Conservation (phyloP, 2,329 filamentous ascomycete species). For the Fonsecaea monophora region DNA sequence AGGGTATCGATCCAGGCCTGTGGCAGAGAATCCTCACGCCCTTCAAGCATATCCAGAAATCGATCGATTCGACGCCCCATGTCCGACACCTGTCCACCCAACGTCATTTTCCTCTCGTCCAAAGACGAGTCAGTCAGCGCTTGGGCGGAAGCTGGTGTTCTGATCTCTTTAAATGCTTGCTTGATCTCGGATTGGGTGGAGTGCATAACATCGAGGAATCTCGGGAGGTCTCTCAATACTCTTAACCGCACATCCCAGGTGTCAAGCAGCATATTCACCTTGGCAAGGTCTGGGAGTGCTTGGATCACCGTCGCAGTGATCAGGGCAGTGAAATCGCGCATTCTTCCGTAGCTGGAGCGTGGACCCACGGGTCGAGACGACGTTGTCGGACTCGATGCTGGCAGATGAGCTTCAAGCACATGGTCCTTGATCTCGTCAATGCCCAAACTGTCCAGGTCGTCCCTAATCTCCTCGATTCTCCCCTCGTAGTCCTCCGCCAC, state of each 20-base stretch:
- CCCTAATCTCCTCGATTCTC: conserved; percentile 74
- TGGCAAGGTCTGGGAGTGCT: conserved; percentile 79
- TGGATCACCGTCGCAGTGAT: conserved; percentile 92
- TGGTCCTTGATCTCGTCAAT: conserved; percentile 84
- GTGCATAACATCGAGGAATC: conserved; percentile 69
- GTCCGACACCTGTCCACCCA: conserved; percentile 72
- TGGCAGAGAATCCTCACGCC: conserved; percentile 80
- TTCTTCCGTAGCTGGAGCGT: conserved; percentile 64
- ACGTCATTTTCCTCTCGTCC: conserved; percentile 56
- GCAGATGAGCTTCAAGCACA: conserved; percentile 76
- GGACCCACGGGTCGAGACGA: conserved; percentile 49
- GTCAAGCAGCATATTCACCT: conserved; percentile 73
- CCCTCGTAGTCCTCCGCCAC: conserved; percentile 73
- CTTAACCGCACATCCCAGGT: conserved; percentile 78
- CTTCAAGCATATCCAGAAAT: conserved; percentile 87
- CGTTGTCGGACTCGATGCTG: conserved; percentile 52
- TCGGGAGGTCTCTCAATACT: conserved; percentile 75
- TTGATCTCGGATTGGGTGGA: conserved; percentile 46
- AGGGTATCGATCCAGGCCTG: conserved; percentile 87
- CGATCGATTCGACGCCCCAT: conserved; percentile 78
- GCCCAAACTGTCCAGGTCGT: conserved; percentile 52
- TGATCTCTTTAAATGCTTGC: conserved; percentile 44
- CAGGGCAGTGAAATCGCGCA: conserved; percentile 89
- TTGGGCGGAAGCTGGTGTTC: conserved; percentile 31
- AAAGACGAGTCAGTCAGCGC: conserved; percentile 48